Base-by-base conservation (phyloP, 345 rosid species). In the Populus nigra region DNA sequence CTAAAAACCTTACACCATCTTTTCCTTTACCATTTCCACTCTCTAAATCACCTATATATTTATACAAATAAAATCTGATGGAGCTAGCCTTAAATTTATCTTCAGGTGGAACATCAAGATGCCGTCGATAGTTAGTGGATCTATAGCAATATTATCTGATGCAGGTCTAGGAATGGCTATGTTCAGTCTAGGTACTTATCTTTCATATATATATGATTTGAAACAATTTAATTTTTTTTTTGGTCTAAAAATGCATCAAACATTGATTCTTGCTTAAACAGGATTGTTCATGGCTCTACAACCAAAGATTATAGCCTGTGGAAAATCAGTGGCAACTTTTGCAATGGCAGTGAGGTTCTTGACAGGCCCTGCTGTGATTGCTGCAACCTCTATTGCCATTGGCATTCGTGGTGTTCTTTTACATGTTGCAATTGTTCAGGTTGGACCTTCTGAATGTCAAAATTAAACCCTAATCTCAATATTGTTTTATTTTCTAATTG, bases 141-240 rank as follows among this genome's bases (percentile, higher is more conserved):
- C 97, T 31, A 89, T 92, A 65, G 80, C 93, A 9, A 88, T 92
- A 79, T 76, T 92, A 65, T 92, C 97, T 13, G 91, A 89, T 75
- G 91, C 97, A 0, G 97, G 97, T 73, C 88, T 92, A 10, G 97
- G 97, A 71, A 92, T 92, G 97, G 97, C 97, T 55, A 90, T 92
- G 94, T 92, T 92, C 83, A 92, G 94, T 84, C 88, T 92, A 71
- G 94, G 97, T 90, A 89, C 39, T 67, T 43, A 43, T 11, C 35
- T 66, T 10, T 29, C 39, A 15, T 31, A 7, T 41, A 41, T 33
- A 33, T 33, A 33, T 33, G 5, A 33, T 33, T 33, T 33, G 5
- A 33, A 33, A 4, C 36, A 33, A 33, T 33, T 33, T 33, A 33
- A 33, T 33, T 0, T 33, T 33, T 4, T 33, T 33, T 43, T 11